Evolutionary conservation across 768 basidiomycete genomes (phyloP).

Genomic region (Tremella yokohamensis): DNA sequence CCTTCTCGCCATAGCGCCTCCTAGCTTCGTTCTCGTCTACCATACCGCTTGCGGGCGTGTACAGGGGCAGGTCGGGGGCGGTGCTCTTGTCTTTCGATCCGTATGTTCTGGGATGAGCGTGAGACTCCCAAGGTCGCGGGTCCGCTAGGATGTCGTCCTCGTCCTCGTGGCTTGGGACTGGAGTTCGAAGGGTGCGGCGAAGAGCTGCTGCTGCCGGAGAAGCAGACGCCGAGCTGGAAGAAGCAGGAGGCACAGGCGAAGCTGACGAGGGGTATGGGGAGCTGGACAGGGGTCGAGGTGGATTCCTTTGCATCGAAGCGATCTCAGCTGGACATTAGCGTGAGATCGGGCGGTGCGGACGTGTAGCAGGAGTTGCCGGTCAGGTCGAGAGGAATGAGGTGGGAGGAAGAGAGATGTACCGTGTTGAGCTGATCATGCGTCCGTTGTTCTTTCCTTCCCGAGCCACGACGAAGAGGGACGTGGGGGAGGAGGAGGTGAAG

Average conservation of each 20-base stretch:
- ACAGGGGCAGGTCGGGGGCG: constrained; percentile 27
- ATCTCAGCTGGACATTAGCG: background rate
- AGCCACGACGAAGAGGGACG: too few species aligned
- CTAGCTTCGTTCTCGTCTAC: constrained; percentile 35
- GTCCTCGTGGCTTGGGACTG: background rate
- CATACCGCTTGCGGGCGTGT: constrained; percentile 1
- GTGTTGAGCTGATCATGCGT: too few species aligned
- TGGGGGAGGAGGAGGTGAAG: too few species aligned
- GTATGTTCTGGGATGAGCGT: constrained; percentile 26
- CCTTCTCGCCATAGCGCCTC: constrained; percentile 27
- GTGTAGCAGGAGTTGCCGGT: background rate
- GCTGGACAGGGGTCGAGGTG: constrained; percentile 4
- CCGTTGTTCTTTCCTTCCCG: too few species aligned
- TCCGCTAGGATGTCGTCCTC: constrained; percentile 30
- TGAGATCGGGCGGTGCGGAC: background rate
- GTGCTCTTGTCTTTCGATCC: constrained; percentile 18
- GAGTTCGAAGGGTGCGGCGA: constrained; percentile 2
- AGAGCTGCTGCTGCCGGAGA: constrained; percentile 9
- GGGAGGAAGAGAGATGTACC: background rate
- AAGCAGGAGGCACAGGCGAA: background rate
- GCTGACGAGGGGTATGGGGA: too few species aligned
- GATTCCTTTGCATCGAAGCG: constrained; percentile 7
- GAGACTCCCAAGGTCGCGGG: constrained; percentile 42
- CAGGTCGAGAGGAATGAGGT: background rate
- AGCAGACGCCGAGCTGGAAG: constrained; percentile 4